Conservation (phyloP, 75 land plant genomes). For the Cryptomeria japonica region DNA sequence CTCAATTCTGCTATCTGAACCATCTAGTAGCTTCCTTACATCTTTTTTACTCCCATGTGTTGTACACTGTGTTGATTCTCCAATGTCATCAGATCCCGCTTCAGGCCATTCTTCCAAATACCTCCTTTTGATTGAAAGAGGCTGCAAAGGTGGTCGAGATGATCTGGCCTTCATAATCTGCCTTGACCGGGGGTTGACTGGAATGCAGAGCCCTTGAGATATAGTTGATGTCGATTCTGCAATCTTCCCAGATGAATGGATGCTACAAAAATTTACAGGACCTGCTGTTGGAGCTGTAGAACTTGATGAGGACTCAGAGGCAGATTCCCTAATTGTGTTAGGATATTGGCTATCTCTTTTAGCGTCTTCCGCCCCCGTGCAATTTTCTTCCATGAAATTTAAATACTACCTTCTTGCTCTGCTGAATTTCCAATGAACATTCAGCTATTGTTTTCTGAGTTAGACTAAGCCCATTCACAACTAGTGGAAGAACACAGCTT, state of each 20-base stretch:
- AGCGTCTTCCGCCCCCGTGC: constrained; percentile 5
- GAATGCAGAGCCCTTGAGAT: neutral
- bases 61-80: constrained; percentile 15
- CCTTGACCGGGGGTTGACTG: constrained; percentile 21
- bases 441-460: neutral
- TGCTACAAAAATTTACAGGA: neutral
- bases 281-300: constrained; percentile 18
- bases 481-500: neutral
- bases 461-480: neutral
- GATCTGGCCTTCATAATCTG: constrained; percentile 12
- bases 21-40: neutral
- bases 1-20: constrained; percentile 37
- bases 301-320: constrained; percentile 20
- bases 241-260: no score
- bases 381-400: neutral
- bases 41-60: constrained; percentile 25
- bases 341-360: constrained; percentile 7
- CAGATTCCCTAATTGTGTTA: constrained; percentile 17
- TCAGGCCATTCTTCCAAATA: constrained; percentile 21
- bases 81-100: constrained; percentile 15
- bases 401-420: neutral
- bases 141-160: constrained; percentile 23
- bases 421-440: neutral
- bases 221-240: neutral
- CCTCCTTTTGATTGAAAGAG: constrained; percentile 19